These are phyloP conservation scores for Solanum megistacrolobum DNA, from an alignment of 257 asterid genomes.

Conservation along the genomic window DNA sequence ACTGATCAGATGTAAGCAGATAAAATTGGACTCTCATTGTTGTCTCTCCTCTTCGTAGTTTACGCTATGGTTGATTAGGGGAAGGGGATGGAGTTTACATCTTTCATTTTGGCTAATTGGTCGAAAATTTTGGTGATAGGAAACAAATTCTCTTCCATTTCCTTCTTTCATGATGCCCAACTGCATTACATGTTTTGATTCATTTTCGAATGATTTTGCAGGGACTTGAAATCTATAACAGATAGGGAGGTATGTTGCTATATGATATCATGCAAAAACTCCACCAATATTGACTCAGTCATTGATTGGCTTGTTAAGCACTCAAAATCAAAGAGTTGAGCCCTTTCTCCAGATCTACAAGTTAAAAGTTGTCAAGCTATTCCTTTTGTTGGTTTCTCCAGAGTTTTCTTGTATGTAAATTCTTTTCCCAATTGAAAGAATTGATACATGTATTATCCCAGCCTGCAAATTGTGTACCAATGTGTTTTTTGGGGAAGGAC, in stretches of 20 bases:
- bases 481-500: neutral
- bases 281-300: constrained; percentile 88
- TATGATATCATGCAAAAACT: constrained; percentile 96
- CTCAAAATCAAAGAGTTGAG: constrained; percentile 82
- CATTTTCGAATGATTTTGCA: constrained; percentile 15
- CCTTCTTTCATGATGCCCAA: neutral
- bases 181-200: neutral
- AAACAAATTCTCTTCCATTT: neutral
- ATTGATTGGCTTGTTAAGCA: constrained; percentile 95
- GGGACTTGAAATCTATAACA: constrained; percentile 73
- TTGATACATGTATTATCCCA: neutral
- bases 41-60: neutral
- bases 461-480: neutral
- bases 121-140: neutral
- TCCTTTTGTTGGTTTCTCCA: neutral
- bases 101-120: neutral
- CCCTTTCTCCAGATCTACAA: neutral
- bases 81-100: neutral
- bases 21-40: neutral
- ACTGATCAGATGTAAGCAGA: constrained; percentile 80
- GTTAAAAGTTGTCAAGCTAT: neutral
- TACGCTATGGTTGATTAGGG: neutral
- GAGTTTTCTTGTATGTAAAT: neutral
- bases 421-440: neutral
- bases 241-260: constrained; percentile 97